Evolutionary conservation across 2,329 filamentous ascomycete species (phyloP), one percentile per base, ranked within the genome.

Genomic region (Scopulariopsis brevicaulis): DNA sequence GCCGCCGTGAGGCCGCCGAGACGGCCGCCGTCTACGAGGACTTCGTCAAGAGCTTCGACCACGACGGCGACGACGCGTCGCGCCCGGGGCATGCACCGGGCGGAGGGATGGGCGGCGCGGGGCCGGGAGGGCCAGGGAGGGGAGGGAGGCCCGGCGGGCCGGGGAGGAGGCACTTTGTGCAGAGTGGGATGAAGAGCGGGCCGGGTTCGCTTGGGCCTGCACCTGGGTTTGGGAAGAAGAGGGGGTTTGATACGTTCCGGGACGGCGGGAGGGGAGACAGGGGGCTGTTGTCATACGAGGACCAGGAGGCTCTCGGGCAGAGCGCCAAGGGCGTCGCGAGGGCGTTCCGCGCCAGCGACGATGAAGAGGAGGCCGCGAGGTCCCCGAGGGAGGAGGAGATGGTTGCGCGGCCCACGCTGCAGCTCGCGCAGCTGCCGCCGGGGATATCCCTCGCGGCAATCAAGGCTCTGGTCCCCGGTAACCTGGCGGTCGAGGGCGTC

Each of bases 1-100:
- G 89, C 60, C 80, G 83, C 64, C 82, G 90, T 63, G 92, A 96
- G 71, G 87, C 87, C 66, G 90, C 87, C 63, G 92, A 96, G 73
- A 95, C 89, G 7, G 89, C 88, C 24, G 90, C 90, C 25, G 90
- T 91, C 1, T 89, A 92, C 70, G 84, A 90, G 64, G 90, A 93
- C 63, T 96, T 96, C 64, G 83, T 94, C 59, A 93, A 93, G 71
- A 90, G 81, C 58, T 89, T 89, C 65, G 85, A 84, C 52, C 76
- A 80, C 60, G 82, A 85, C 43, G 80, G 81, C 28, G 76, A 79
- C 48, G 75, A 78, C 51, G 66, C 65, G 43, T 60, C 62, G 53
- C 34, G 53, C 53, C 32, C 22, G 46, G 46, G 46, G 6, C 12
- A 50, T 14, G 4, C n/a, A 14, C 11, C 46, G 6, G 22, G 20